These are phyloP conservation scores for Hypoxylon perforatum DNA, from an alignment of 495 filamentous ascomycete species.

Conservation along the genomic window DNA sequence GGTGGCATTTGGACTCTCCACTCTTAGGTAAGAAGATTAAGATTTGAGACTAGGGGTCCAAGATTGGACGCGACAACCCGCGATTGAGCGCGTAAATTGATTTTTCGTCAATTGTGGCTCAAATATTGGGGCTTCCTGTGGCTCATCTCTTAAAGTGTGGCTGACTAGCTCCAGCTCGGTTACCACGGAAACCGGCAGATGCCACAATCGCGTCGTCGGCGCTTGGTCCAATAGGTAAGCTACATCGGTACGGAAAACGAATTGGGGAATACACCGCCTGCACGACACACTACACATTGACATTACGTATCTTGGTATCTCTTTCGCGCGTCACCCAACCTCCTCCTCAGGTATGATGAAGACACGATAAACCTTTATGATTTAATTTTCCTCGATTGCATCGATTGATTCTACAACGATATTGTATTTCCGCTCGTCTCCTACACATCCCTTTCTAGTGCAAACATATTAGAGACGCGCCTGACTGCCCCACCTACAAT, in stretches of 20 bases:
- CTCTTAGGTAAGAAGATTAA: conserved; percentile 4
- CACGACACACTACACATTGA: conserved; percentile 28
- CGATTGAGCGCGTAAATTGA: conserved; percentile 43
- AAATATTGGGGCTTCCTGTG: background rate
- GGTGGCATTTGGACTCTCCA: conserved; percentile 4
- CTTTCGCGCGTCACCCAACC: conserved; percentile 13
- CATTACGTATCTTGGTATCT: conserved; percentile 24
- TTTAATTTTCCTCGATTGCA: conserved; percentile 13
- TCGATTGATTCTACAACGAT: conserved; percentile 12
- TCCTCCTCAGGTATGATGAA: conserved; percentile 1
- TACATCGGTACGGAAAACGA: conserved; percentile 7
- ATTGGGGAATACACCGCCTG: conserved; percentile 36
- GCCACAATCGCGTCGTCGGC: conserved; percentile 10
- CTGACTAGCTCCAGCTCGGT: conserved; percentile 4
- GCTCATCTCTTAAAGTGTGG: background rate
- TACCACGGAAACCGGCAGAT: conserved; percentile 36
- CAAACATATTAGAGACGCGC: conserved; percentile 25
- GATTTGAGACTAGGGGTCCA: background rate
- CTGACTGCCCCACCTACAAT: conserved; percentile 27
- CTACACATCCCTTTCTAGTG: background rate
- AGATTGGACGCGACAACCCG: conserved; percentile 10
- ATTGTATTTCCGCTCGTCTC: conserved; percentile 23
- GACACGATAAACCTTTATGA: conserved; percentile 4
- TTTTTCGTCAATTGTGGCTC: conserved; percentile 17
- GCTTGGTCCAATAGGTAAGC: conserved; percentile 22